Conservation (phyloP, 768 basidiomycete species). For the Mycena maculata region DNA sequence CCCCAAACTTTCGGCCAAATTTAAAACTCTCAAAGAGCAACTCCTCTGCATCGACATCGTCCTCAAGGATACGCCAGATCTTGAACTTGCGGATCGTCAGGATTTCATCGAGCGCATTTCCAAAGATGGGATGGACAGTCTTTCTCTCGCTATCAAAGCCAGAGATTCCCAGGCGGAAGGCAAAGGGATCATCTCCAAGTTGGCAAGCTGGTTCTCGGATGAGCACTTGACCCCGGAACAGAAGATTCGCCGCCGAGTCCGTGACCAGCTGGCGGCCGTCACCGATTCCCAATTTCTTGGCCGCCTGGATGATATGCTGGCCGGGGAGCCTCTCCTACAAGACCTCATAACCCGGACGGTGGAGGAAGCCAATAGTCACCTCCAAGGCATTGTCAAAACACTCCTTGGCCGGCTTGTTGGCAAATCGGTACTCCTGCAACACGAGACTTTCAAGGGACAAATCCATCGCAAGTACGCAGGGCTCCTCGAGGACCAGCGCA, state of each 20-base stretch:
- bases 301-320: constrained; percentile 21
- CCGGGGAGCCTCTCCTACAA: constrained; percentile 30
- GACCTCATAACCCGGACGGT: constrained; percentile 9
- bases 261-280: not conserved
- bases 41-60: constrained; percentile 26
- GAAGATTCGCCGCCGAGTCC: constrained; percentile 15
- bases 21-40: constrained; percentile 32
- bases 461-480: constrained; percentile 5
- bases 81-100: constrained; percentile 31
- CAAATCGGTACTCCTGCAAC: constrained; percentile 6
- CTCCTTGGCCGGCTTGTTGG: constrained; percentile 8
- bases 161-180: constrained; percentile 14
- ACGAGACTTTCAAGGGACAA: constrained; percentile 19
- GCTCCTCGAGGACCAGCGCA: constrained; percentile 22
- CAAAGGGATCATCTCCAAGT: not conserved
- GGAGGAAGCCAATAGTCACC: constrained; percentile 15
- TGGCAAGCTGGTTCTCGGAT: constrained; percentile 14
- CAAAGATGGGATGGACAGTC: constrained; percentile 12
- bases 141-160: not conserved
- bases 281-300: constrained; percentile 28
- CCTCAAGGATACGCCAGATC: constrained; percentile 13
- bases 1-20: constrained; percentile 3
- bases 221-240: not conserved
- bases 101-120: constrained; percentile 24
- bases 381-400: constrained; percentile 12